Evolutionary conservation across 2,329 filamentous ascomycete genomes (phyloP), one percentile per base, ranked within the genome.

Genomic region (Penicillium sp.): DNA sequence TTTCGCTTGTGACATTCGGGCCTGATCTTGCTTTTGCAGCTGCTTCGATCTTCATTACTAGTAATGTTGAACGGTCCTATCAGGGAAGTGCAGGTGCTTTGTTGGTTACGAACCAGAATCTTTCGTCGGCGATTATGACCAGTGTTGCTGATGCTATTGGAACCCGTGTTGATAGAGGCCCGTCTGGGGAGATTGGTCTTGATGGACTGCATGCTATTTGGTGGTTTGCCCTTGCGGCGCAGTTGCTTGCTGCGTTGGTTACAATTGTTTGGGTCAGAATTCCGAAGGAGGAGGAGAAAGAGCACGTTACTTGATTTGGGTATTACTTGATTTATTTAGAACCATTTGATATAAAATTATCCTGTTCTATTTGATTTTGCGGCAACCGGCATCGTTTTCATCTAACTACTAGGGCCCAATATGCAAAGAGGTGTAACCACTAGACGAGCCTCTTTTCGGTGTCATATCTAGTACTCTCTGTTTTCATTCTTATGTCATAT

Each of bases 41-140:
- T 0, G 78, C 78, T 0, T 76, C 75, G n/a, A 80, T 81, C 44
- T 80, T 80, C 66, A 79, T 81, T 57, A 81, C 78, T 0, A 76
- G 72, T 12, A 79, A 73, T 49, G 78, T 81, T 6, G 73, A 77
- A 1, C 63, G 77, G n/a, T 78, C 73, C 1, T 80, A 80, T 53
- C 79, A 81, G 58, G 78, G 78, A 4, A 75, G 73, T 12, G 79
- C 78, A 0, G 78, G 77, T 0, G 79, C 77, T 53, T 57, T 81
- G 57, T 65, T 81, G 5, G 78, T 80, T 1, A 81, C 78, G 25
- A 76, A 79, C 41, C 78, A 81, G 64, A 80, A 80, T 55, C 65
- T 80, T 19, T 77, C 76, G 0, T 71, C 73, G 15, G 78, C 79
- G 3, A 77, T 81, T 31, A 75, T 72, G 39, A 72, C 68, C 1